These are phyloP conservation scores for Protea cynaroides DNA, from an alignment of 164 flowering plant species.

Conservation along the genomic window DNA sequence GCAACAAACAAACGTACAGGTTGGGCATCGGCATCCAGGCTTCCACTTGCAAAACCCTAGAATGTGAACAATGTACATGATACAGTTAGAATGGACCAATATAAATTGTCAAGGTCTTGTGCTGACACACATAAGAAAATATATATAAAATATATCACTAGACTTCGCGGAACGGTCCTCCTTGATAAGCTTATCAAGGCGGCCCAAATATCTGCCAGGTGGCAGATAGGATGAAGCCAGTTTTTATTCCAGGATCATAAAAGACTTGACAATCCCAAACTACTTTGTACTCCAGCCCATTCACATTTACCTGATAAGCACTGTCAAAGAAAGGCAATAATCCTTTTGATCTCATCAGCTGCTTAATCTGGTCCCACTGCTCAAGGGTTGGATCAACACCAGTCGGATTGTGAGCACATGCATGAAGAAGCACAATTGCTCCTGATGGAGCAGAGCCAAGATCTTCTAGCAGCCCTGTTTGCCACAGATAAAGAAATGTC, in stretches of 20 bases:
- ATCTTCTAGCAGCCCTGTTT: slow-evolving; percentile 82
- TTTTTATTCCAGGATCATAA: not conserved
- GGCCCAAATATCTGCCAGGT: no score
- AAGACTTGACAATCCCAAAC: not conserved
- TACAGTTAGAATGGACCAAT: not conserved
- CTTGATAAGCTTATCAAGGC: no score
- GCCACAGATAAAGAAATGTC: slow-evolving; percentile 4
- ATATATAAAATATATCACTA: no score
- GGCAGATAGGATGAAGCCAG: no score
- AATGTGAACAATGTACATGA: slow-evolving; percentile 5
- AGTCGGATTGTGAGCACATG: slow-evolving; percentile 99
- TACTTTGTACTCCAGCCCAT: no score
- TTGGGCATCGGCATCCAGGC: slow-evolving; percentile 88
- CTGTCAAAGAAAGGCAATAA: slow-evolving; percentile 97
- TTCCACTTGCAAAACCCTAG: slow-evolving; percentile 99
- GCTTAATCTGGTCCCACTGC: slow-evolving; percentile 95
- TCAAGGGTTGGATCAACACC: slow-evolving; percentile 94
- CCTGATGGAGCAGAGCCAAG: slow-evolving; percentile 84
- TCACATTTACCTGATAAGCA: slow-evolving; percentile 98
- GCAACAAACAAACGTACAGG: slow-evolving; percentile 91
- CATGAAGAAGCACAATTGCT: slow-evolving; percentile 95
- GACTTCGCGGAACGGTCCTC: no score
- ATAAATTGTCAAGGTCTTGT: no score
- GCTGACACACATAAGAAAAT: no score
- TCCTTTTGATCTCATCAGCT: slow-evolving; percentile 72